Evolutionary conservation across 2,329 filamentous ascomycete genomes (phyloP).

Genomic region (Botryosphaeria agaves): DNA sequence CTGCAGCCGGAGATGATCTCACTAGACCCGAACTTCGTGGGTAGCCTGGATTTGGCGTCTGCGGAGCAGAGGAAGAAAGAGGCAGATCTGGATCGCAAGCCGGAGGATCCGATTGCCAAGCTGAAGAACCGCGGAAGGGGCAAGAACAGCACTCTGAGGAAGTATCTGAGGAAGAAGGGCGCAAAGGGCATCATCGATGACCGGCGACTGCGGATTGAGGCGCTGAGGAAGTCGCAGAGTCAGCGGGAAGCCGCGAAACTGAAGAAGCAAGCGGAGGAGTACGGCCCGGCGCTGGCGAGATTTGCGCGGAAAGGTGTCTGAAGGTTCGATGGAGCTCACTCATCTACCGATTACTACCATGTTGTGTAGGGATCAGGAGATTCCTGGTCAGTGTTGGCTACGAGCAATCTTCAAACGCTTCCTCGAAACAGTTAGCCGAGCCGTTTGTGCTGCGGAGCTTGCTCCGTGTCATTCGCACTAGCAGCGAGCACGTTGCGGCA

Average conservation of each 20-base stretch:
- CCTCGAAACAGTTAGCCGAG: too few species aligned
- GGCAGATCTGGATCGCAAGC: constrained; percentile 59
- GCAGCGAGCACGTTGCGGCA: too few species aligned
- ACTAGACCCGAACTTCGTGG: constrained; percentile 80
- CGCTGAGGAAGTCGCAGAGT: constrained; percentile 53
- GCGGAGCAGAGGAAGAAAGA: constrained; percentile 62
- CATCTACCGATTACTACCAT: too few species aligned
- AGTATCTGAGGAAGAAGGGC: constrained; percentile 81
- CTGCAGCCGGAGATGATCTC: constrained; percentile 94
- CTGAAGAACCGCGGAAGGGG: constrained; percentile 66
- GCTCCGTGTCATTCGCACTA: too few species aligned
- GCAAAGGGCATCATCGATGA: constrained; percentile 93
- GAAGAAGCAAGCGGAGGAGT: constrained; percentile 50
- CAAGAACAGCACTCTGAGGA: constrained; percentile 75
- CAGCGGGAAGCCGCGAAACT: constrained; percentile 51
- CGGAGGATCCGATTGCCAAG: constrained; percentile 38
- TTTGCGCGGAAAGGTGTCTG: constrained; percentile 53
- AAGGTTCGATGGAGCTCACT: too few species aligned
- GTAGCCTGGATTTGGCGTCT: constrained; percentile 66
- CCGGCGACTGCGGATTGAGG: constrained; percentile 72
- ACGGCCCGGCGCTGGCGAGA: constrained; percentile 72
- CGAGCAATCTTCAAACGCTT: too few species aligned
- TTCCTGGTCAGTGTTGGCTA: too few species aligned
- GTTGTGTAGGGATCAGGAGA: too few species aligned
- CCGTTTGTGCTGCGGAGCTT: too few species aligned